Conservation (phyloP, 192 early-diverging fungal genomes). For the Backusella liffmaniae region DNA sequence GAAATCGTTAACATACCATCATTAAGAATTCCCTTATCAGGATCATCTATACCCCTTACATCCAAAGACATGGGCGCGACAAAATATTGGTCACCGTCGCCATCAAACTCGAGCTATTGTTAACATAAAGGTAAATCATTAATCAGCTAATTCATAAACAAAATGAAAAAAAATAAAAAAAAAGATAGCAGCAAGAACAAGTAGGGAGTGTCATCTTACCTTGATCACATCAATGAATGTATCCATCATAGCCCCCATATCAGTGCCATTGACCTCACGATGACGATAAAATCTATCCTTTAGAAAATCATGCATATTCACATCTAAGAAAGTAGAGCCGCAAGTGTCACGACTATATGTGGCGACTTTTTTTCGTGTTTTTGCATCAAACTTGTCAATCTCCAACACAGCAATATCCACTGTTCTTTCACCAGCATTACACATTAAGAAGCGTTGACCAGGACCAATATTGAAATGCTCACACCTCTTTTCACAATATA, state of each 20-base stretch:
- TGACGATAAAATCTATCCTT: slow-evolving; percentile 41
- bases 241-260: slow-evolving; percentile 39
- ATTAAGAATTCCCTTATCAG: slow-evolving; percentile 42
- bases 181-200: background rate
- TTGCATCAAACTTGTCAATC: slow-evolving; percentile 34
- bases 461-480: slow-evolving; percentile 42
- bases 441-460: slow-evolving; percentile 46
- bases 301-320: slow-evolving; percentile 36
- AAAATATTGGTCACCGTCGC: slow-evolving; percentile 48
- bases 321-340: slow-evolving; percentile 46
- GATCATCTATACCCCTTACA: slow-evolving; percentile 43
- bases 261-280: slow-evolving; percentile 38
- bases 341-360: slow-evolving; percentile 41
- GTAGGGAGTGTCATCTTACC: slow-evolving; percentile 9
- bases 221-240: slow-evolving; percentile 45
- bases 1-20: slow-evolving; percentile 44
- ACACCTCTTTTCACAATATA: slow-evolving; percentile 47
- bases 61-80: slow-evolving; percentile 41
- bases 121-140: background rate
- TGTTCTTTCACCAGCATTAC: slow-evolving; percentile 48
- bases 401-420: slow-evolving; percentile 49
- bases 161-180: background rate
- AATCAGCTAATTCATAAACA: background rate
- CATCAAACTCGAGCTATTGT: slow-evolving; percentile 47
- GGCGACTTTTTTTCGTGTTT: slow-evolving; percentile 41